Evolutionary conservation across 2,329 filamentous ascomycete species (phyloP).

Genomic region (Lasiodiplodia gonubiensis): DNA sequence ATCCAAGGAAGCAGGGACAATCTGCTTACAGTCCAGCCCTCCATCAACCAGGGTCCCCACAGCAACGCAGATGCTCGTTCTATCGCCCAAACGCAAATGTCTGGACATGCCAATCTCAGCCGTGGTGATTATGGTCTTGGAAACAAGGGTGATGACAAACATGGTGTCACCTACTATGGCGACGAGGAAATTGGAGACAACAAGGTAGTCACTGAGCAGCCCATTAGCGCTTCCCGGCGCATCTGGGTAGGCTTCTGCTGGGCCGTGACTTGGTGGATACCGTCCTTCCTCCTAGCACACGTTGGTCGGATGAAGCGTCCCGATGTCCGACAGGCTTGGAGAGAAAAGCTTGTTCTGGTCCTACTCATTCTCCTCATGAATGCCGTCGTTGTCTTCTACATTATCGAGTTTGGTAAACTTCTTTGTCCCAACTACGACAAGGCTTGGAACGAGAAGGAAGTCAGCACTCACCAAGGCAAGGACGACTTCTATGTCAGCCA

Average conservation of each 20-base stretch:
- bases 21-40: slow-evolving; percentile 62
- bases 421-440: slow-evolving; percentile 93
- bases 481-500: slow-evolving; percentile 87
- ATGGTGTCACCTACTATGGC: slow-evolving; percentile 64
- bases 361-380: slow-evolving; percentile 83
- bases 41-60: slow-evolving; percentile 51
- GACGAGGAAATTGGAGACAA: slow-evolving; percentile 80
- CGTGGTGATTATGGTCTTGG: slow-evolving; percentile 90
- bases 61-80: slow-evolving; percentile 50
- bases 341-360: slow-evolving; percentile 88
- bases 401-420: slow-evolving; percentile 81
- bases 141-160: slow-evolving; percentile 74
- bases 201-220: slow-evolving; percentile 75
- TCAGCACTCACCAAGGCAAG: slow-evolving; percentile 71
- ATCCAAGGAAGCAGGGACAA: slow-evolving; percentile 75
- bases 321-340: slow-evolving; percentile 96
- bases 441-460: slow-evolving; percentile 76
- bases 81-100: slow-evolving; percentile 65
- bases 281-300: slow-evolving; percentile 78
- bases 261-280: slow-evolving; percentile 92
- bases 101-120: slow-evolving; percentile 55
- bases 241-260: slow-evolving; percentile 84
- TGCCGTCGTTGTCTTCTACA: slow-evolving; percentile 85
- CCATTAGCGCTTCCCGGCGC: slow-evolving; percentile 68
- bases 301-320: slow-evolving; percentile 96